Conservation (phyloP, 1,139 yeast genomes). For the Hyphopichia burtonii region DNA sequence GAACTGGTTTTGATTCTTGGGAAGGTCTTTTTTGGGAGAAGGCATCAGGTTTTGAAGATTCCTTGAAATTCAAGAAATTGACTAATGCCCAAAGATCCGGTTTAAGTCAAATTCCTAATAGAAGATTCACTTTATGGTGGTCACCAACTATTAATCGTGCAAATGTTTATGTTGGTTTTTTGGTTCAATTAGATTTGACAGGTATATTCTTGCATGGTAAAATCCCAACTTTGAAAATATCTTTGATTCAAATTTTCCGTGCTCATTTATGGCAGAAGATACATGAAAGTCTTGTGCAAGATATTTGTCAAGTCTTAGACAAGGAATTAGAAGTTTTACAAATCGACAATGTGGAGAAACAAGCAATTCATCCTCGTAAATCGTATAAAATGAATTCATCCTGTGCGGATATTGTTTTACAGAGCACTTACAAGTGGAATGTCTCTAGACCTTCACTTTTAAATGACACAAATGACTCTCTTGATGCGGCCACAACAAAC, state of each 20-base stretch:
- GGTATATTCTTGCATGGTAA: conserved; percentile 98
- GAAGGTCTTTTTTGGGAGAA: conserved; percentile 99
- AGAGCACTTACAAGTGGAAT: conserved; percentile 79
- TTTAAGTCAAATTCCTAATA: conserved; percentile 93
- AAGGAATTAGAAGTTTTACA: conserved; percentile 81
- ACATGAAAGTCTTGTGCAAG: conserved; percentile 93
- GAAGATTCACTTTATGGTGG: conserved; percentile 99
- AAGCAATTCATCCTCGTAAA: conserved; percentile 94
- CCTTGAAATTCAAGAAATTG: conserved; percentile 87
- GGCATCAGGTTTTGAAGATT: conserved; percentile 95
- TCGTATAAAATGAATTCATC: conserved; percentile 97
- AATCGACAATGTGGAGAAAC: conserved; percentile 84
- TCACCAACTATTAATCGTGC: conserved; percentile 98
- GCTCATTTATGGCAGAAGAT: conserved; percentile 99
- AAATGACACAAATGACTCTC: conserved; percentile 57
- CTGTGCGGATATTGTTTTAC: conserved; percentile 83
- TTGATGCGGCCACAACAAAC: conserved; percentile 53
- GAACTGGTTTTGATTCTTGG: conserved; percentile 98
- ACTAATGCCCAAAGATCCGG: conserved; percentile 99
- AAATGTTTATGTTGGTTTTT: conserved; percentile 94
- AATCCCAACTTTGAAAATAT: conserved; percentile 93
- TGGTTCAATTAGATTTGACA: conserved; percentile 93
- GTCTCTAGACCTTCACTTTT: conserved; percentile 81
- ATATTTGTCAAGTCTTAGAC: conserved; percentile 88
- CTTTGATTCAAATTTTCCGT: conserved; percentile 91